phyloP scores from a whole-genome alignment of 164 flowering plant species.

The Magnolia kwangsiensis region DNA sequence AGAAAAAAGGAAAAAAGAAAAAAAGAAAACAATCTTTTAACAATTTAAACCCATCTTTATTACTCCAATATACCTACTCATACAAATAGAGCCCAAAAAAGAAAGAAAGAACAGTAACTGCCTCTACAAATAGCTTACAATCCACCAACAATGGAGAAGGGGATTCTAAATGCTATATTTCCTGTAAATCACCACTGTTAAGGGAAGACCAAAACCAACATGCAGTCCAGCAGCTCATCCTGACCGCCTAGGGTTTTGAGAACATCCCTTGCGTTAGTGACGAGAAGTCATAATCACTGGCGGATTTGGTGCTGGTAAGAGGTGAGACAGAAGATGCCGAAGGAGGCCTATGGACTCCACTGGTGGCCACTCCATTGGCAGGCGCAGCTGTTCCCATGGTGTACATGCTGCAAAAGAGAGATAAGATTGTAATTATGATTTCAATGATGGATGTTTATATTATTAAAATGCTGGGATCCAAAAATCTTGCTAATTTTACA shows the following conservation, averaged over 20 bases:
- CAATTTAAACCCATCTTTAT: constrained; percentile 9
- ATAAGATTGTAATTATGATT: neutral
- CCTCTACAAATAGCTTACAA: constrained; percentile 2
- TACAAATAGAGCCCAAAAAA: constrained; percentile 10
- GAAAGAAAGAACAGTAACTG: neutral
- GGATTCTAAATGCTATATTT: constrained; percentile 3
- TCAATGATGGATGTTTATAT: neutral
- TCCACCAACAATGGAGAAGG: neutral
- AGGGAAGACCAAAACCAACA: constrained; percentile 1
- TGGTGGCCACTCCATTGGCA: constrained; percentile 33
- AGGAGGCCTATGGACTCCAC: constrained; percentile 36
- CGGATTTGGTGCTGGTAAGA: constrained; percentile 31
- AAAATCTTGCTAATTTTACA: too few species aligned
- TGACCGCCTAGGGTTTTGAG: constrained; percentile 42
- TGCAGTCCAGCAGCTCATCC: neutral
- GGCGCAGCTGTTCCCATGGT: constrained; percentile 35
- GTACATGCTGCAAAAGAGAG: constrained; percentile 38
- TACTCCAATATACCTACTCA: constrained; percentile 7
- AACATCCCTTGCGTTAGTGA: constrained; percentile 49
- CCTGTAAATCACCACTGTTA: constrained; percentile 4
- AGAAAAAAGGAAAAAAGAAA: too few species aligned
- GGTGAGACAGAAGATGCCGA: constrained; percentile 37
- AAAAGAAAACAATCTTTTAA: neutral
- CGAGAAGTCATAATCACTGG: constrained; percentile 56
- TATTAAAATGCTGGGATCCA: neutral